Base-by-base conservation (phyloP, 306 rosid genomes). In the Cicer cuneatum region DNA sequence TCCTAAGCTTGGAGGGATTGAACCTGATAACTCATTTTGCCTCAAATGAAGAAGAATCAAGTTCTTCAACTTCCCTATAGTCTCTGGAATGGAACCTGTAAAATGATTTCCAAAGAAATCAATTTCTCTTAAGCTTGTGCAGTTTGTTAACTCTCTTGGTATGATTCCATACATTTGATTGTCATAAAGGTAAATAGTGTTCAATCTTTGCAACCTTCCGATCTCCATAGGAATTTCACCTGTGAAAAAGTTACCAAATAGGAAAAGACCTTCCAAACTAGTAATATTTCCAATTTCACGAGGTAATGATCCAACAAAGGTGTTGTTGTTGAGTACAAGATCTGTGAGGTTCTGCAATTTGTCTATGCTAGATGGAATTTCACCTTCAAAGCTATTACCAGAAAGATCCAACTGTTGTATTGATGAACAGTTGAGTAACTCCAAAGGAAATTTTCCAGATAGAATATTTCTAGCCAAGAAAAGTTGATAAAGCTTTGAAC, bases 41-140 rank as follows among this genome's bases (percentile, higher is more conserved):
- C 99, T 88, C 73, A 94, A 82, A 7, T 94, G 99, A 78, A 94
- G 97, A 83, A 92, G 43, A 77, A 86, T 83, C 1, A 94, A 87
- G 59, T 89, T 76, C 85, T 86, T 86, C 6, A 94, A 87, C 71
- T 86, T 90, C 59, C 99, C 99, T 54, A 94, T 87, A 35, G 90
- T 83, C 51, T 75, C 88, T 7, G 99, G 99, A 83, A 94, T 90
- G 48, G 90, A 67, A 19, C 96, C 99, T 19, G 89, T 40, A 59
- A 94, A 92, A 65, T 79, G 93, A 79, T 94, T 94, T 38, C 97
- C 97, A 57, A 90, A 94, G 84, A 94, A 94, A 77, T 94, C 99
- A 33, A 94, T 73, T 79, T 70, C 91, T 24, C 72, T 81, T 66
- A 94, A 83, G 73, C 88, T 89, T 53, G 93, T 74, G 84, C 96